Evolutionary conservation across 2,329 filamentous ascomycete species (phyloP), one percentile per base, ranked within the genome.

Genomic region (Neonectria faginata): DNA sequence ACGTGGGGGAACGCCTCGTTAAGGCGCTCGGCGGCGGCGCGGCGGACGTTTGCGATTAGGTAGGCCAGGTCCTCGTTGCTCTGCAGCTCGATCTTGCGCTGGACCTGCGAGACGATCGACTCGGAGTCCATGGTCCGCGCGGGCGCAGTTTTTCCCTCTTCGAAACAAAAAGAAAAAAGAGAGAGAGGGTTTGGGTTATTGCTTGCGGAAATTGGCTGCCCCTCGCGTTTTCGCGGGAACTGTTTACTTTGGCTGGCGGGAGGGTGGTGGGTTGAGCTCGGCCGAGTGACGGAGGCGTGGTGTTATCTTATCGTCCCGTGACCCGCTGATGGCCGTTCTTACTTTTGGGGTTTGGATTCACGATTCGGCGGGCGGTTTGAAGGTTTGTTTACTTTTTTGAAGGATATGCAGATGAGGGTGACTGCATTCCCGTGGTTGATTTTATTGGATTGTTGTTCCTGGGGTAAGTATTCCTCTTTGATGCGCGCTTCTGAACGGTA

Each of bases 81-180:
- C 80, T 94, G 92, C 56, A 95, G 88, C 80, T 94, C 92, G 77
- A 95, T 91, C 80, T 89, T 91, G 77, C 92, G 89, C 79, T 93
- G 88, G 69, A 79, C 78, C 41, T 81, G 76, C 9, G 78, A 73
- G 62, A 77, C 71, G 61, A 75, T 67, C 11, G 75, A 77, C 57
- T 78, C 76, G 36, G 76, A 72, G 67, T 77, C 76, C 79, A 81
- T 81, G 66, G 51, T 25, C 25, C 33, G 44, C 57, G 33, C 50
- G 44, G 44, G 36, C 36, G 36, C 14, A 39, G n/a, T 25, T 25
- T 25, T 45, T 12, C 42, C 18, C 25, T 27, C 16, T 16, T 25
- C 16, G 12, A n/a, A 36, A 14, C 6, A 36, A 16, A 16, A 7
- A 8, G 5, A 39, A 39, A 8, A 39, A 8, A 39, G 6, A 31